Base-by-base conservation (phyloP, 345 rosid genomes). In the Citrus inodora region DNA sequence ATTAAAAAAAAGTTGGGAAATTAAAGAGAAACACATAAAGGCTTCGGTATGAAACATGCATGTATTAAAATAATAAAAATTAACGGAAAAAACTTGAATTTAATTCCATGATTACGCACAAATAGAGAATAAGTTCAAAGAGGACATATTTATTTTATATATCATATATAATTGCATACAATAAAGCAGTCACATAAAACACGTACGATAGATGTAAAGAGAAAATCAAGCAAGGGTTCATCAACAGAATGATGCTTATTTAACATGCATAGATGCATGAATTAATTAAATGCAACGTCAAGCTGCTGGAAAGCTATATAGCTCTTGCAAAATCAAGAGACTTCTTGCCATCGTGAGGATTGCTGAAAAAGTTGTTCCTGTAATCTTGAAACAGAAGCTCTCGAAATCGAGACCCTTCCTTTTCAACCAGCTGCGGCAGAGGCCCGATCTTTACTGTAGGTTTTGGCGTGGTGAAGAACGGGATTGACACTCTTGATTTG, bases 341-440 rank as follows among this genome's bases (percentile, higher is more conserved):
- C 56, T 85, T 89, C 76, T 90, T 90, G 28, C 92, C 94, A 1
- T 84, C 88, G 13, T 83, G 90, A 3, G 87, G 84, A 42, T 89
- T 89, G 63, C 81, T 61, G 46, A 85, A 89, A 78, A 89, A 85
- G 71, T 87, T 90, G 77, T 84, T 84, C 89, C 81, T 84, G 79
- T 90, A 89, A 77, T 89, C 92, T 58, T 75, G 67, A 60, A 83
- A 86, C 42, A 85, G 53, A 6, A 90, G 2, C 69, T 89, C 91
- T 35, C 74, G 80, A 25, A 85, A 90, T 73, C 67, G 82, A 60
- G 89, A 74, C 28, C 92, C 91, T 30, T 85, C 91, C 6, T 74
- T 79, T 69, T 86, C 68, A 59, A 84, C 87, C 10, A 86, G 75
- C 70, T 90, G 76, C 17, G 88, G 83, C 70, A 86, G 80, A 0